A percentile compares a stretch with the other conserved stretches of the same genome.
Evolutionary conservation across 2,329 filamentous ascomycete genomes (phyloP).

Genomic region (Ophiocordyceps robertsii): DNA sequence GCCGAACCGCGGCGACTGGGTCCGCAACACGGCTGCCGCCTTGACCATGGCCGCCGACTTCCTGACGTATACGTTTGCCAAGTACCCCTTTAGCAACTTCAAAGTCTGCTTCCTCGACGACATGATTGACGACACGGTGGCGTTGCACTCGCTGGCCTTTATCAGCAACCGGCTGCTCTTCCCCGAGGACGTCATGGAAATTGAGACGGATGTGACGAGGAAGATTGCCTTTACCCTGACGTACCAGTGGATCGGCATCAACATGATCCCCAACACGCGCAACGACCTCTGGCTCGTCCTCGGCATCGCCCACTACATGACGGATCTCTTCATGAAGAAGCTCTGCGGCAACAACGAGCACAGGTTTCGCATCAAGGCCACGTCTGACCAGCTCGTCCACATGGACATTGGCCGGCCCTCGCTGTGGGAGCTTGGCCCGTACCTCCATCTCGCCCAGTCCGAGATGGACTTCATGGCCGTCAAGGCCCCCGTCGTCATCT

Average conservation of each 20-base stretch:
- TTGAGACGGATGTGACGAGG: conserved; percentile 68
- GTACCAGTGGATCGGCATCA: conserved; percentile 88
- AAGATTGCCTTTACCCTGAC: conserved; percentile 73
- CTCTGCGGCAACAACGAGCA: conserved; percentile 94
- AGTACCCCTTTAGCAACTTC: conserved; percentile 85
- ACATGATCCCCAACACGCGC: conserved; percentile 71
- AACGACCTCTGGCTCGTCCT: conserved; percentile 80
- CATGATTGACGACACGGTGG: conserved; percentile 57
- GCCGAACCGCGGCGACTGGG: conserved; percentile 66
- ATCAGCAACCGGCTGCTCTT: conserved; percentile 80
- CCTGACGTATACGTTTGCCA: conserved; percentile 76
- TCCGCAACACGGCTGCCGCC: conserved; percentile 76
- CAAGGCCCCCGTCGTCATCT: conserved; percentile 83
- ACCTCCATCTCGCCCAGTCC: conserved; percentile 68
- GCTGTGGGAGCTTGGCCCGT: conserved; percentile 64
- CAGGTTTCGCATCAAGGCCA: conserved; percentile 73
- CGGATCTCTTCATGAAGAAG: conserved; percentile 80
- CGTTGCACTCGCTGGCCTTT: conserved; percentile 72
- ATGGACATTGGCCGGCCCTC: conserved; percentile 73
- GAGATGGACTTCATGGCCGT: conserved; percentile 82
- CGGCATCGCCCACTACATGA: conserved; percentile 88
- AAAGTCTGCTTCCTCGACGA: conserved; percentile 94
- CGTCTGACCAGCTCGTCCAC: conserved; percentile 70
- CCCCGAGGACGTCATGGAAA: conserved; percentile 73
- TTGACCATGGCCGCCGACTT: conserved; percentile 81